Percentiles rank a stretch among this genome's conserved stretches.
phyloP scores from a whole-genome alignment of 2,329 filamentous ascomycete species.

The Diaporthe vaccinii region DNA sequence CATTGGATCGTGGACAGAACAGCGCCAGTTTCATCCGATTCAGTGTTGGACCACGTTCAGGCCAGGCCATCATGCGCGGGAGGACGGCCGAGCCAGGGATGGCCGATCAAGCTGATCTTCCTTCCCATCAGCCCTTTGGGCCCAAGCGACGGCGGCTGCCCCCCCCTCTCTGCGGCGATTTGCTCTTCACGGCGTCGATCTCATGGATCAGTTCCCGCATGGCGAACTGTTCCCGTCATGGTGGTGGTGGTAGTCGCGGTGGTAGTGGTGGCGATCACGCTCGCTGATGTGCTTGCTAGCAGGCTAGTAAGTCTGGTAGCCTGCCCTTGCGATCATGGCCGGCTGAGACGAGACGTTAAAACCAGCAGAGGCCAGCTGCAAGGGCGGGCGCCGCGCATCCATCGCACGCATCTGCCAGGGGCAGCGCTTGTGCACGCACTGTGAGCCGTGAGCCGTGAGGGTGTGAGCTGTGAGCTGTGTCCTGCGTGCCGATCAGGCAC shows the following conservation, averaged over 20 bases:
- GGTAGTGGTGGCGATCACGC: constrained; percentile 24
- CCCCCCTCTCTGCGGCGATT: constrained; percentile 36
- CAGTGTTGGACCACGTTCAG: constrained; percentile 26
- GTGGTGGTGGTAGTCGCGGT: constrained; percentile 10
- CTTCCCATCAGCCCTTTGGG: constrained; percentile 36
- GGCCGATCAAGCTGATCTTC: constrained; percentile 40
- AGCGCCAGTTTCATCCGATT: constrained; percentile 39
- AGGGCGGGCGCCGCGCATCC: constrained; percentile 24
- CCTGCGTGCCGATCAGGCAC: background rate
- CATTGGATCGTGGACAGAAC: constrained; percentile 23
- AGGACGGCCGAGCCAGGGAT: constrained; percentile 33
- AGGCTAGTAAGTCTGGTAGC: background rate
- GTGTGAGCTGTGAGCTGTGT: background rate
- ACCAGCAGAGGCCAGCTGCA: constrained; percentile 27
- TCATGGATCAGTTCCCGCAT: constrained; percentile 31
- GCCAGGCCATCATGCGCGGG: constrained; percentile 29
- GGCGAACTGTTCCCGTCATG: constrained; percentile 27
- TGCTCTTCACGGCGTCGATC: constrained; percentile 19
- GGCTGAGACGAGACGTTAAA: constrained; percentile 26
- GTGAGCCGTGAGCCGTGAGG: background rate
- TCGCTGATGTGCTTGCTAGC: constrained; percentile 19
- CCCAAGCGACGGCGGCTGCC: constrained; percentile 27
- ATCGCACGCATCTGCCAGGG: constrained; percentile 7
- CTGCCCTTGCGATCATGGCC: background rate
- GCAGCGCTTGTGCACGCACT: constrained; percentile 13